Conservation (phyloP, 306 rosid species). For the Quercus ilex region DNA sequence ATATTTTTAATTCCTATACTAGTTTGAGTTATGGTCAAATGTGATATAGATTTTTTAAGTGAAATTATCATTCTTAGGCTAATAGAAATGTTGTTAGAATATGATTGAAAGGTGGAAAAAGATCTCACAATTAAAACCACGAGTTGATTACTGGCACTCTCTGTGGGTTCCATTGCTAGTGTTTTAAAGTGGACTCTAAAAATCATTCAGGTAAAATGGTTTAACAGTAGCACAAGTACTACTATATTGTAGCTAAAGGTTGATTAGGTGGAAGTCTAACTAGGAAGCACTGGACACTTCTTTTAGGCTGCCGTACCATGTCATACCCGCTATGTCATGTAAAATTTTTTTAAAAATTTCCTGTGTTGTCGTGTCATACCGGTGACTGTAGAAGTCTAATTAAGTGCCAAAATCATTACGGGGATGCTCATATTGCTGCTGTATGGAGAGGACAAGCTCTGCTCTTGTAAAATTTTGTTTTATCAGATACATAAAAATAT, state of each 20-base stretch:
- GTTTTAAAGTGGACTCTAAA: neutral
- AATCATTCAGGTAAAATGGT: neutral
- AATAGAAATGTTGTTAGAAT: neutral
- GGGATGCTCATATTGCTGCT: neutral
- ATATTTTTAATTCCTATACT: neutral
- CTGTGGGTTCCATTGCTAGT: neutral
- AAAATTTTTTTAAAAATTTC: too few species aligned
- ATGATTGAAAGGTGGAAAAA: neutral
- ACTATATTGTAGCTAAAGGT: too few species aligned
- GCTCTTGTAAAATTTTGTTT: neutral
- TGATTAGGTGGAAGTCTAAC: too few species aligned
- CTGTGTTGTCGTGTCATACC: too few species aligned
- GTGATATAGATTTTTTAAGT: neutral
- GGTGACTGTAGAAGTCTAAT: too few species aligned
- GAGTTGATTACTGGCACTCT: neutral
- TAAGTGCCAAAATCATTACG: neutral
- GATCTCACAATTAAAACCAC: neutral
- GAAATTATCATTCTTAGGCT: neutral
- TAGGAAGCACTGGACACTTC: too few species aligned
- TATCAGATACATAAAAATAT: neutral
- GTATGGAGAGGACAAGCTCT: neutral
- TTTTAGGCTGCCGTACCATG: too few species aligned
- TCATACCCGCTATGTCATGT: too few species aligned
- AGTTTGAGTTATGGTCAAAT: neutral
- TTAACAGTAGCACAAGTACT: neutral